Conservation (phyloP, 768 basidiomycete genomes). For the Boletus edulis region DNA sequence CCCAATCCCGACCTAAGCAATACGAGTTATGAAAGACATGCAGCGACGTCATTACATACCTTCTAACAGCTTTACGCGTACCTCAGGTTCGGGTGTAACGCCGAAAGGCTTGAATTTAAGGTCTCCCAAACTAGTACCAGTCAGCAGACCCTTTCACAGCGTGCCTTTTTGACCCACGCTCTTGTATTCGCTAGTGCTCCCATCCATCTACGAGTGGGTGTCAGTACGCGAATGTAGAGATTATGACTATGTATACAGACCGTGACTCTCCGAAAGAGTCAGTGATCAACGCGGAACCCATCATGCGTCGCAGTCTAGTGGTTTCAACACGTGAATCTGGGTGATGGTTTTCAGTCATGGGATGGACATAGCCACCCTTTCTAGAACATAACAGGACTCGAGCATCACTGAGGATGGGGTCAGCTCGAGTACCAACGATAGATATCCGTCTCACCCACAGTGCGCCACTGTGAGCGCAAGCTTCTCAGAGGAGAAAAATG, state of each 20-base stretch:
- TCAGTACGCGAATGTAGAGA: not conserved
- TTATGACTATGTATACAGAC: constrained; percentile 35
- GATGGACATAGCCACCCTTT: constrained; percentile 65
- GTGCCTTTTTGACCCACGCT: constrained; percentile 48
- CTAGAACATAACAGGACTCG: constrained; percentile 80
- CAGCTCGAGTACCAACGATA: constrained; percentile 1
- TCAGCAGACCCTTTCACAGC: constrained; percentile 1
- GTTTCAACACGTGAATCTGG: constrained; percentile 89
- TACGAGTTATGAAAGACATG: not conserved
- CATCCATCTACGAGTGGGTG: constrained; percentile 71
- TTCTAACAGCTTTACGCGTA: constrained; percentile 69
- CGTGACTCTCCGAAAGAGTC: constrained; percentile 94
- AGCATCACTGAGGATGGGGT: constrained; percentile 63
- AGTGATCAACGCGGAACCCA: constrained; percentile 84
- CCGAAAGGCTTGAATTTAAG: constrained; percentile 86
- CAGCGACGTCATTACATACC: constrained; percentile 42
- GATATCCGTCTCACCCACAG: constrained; percentile 61
- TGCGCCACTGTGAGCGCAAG: constrained; percentile 88
- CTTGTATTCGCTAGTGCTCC: constrained; percentile 91
- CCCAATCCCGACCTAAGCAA: constrained; percentile 72
- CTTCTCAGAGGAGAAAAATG: constrained; percentile 79
- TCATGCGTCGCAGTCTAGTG: constrained; percentile 81
- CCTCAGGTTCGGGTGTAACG: constrained; percentile 91
- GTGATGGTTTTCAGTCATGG: constrained; percentile 95
- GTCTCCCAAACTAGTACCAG: constrained; percentile 69